These are phyloP conservation scores for Harringtonia lauricola DNA, from an alignment of 2,329 filamentous ascomycete species.

Conservation along the genomic window DNA sequence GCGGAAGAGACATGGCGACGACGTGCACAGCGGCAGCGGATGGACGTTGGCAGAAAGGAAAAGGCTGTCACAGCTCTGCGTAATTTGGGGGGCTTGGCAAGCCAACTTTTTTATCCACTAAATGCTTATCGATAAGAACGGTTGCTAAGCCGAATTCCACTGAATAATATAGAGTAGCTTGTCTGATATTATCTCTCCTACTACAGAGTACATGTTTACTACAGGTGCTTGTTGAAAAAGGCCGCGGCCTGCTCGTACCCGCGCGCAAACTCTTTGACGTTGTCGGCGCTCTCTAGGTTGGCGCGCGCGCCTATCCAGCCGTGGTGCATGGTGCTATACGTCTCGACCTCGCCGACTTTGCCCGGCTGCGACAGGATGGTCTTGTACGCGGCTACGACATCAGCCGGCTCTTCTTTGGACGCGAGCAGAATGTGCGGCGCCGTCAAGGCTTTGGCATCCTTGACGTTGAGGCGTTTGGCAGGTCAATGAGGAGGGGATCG, in stretches of 20 bases:
- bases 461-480: constrained; percentile 20
- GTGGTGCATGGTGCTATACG: constrained; percentile 38
- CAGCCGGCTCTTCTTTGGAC: constrained; percentile 34
- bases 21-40: not conserved
- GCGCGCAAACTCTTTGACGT: constrained; percentile 34
- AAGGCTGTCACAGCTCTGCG: not conserved
- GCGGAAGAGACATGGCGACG: constrained; percentile 41
- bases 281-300: constrained; percentile 31
- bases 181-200: no score
- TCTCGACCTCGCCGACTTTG: constrained; percentile 32
- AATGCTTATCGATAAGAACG: no score
- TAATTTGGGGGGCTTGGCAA: not conserved
- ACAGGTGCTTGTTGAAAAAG: constrained; percentile 31
- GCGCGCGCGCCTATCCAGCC: constrained; percentile 49
- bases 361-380: constrained; percentile 28
- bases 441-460: constrained; percentile 30
- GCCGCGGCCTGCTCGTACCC: constrained; percentile 34
- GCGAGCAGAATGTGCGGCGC: constrained; percentile 39
- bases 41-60: not conserved
- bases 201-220: no score
- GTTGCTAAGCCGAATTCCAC: no score
- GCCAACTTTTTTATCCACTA: no score
- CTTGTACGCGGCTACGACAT: constrained; percentile 31
- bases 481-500: not conserved
- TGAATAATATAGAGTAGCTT: not conserved